These are phyloP conservation scores for Neurospora sp. DNA, from an alignment of 495 filamentous ascomycete species.

Conservation along the genomic window DNA sequence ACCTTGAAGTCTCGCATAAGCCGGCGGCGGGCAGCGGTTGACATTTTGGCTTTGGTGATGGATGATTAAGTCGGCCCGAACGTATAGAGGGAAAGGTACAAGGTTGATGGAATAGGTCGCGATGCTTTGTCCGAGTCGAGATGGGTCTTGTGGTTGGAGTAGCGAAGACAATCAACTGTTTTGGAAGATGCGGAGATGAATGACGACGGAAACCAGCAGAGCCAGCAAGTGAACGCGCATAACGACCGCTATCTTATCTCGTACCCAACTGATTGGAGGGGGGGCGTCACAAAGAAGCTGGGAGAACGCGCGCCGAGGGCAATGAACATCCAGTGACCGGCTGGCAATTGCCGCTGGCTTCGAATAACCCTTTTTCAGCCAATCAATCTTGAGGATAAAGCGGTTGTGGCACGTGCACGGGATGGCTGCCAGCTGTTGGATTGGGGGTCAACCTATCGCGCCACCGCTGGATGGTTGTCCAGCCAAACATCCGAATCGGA, in stretches of 20 bases:
- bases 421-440: not conserved
- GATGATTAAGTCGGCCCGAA: not conserved
- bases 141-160: not conserved
- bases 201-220: not conserved
- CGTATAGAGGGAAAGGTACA: not conserved
- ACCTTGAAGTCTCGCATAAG: slow-evolving; percentile 99
- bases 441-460: not conserved
- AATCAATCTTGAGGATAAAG: not conserved
- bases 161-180: not conserved
- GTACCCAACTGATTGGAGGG: not conserved
- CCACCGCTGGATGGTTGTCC: not conserved
- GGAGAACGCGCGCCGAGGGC: not conserved
- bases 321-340: not conserved
- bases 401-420: not conserved
- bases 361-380: not conserved
- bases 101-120: not conserved
- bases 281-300: not conserved
- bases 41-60: slow-evolving; percentile 48
- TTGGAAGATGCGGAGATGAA: not conserved
- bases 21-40: slow-evolving; percentile 84
- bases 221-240: not conserved
- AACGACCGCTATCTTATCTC: not conserved
- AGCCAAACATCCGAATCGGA: not conserved
- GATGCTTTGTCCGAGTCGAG: not conserved
- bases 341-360: not conserved